A percentile compares a stretch with the other conserved stretches of the same genome.
phyloP scores from a whole-genome alignment of 2,329 filamentous ascomycete species.

The Tolypocladium cylindrosporum region DNA sequence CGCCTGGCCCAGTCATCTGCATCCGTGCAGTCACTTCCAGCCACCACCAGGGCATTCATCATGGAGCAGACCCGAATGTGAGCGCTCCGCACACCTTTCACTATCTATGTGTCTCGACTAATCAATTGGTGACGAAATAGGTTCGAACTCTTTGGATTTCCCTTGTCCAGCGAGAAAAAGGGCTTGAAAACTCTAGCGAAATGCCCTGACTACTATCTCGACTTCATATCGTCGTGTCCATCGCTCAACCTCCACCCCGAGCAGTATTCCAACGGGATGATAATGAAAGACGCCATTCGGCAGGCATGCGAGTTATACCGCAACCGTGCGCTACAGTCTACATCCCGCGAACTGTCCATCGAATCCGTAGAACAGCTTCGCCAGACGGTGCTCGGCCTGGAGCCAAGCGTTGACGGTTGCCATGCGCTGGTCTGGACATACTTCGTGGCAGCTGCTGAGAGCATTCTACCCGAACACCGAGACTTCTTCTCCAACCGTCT shows the following conservation, averaged over 20 bases:
- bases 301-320: constrained; percentile 17
- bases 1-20: constrained; percentile 15
- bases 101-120: background rate
- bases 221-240: constrained; percentile 12
- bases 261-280: constrained; percentile 8
- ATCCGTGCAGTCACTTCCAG: constrained; percentile 9
- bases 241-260: constrained; percentile 6
- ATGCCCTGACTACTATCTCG: constrained; percentile 13
- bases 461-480: constrained; percentile 21
- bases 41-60: constrained; percentile 14
- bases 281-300: constrained; percentile 13
- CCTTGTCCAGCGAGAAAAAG: constrained; percentile 16
- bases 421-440: constrained; percentile 31
- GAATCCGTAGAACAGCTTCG: constrained; percentile 21
- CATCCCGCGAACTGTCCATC: constrained; percentile 11
- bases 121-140: constrained; percentile 4
- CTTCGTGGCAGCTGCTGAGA: constrained; percentile 29
- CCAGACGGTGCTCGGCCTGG: constrained; percentile 15
- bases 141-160: constrained; percentile 20
- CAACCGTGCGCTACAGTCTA: constrained; percentile 7
- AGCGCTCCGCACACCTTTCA: background rate
- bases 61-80: constrained; percentile 22
- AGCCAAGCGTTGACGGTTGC: constrained; percentile 16
- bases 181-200: constrained; percentile 12
- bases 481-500: constrained; percentile 23